Conservation (phyloP, 2,329 filamentous ascomycete genomes). For the Talaromyces pinophilus region DNA sequence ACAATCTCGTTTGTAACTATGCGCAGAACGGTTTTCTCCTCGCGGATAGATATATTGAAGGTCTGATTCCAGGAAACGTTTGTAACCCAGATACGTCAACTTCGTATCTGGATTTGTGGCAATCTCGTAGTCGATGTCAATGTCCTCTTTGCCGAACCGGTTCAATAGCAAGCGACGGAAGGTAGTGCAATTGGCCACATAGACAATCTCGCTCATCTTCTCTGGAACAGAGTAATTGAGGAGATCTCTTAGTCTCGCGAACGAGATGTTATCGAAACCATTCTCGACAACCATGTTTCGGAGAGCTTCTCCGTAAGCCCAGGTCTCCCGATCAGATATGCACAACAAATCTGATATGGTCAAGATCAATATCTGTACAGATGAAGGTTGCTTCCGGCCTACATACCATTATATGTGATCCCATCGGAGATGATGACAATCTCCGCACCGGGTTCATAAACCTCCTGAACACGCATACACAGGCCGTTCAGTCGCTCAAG, state of each 20-base stretch:
- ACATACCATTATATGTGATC: conserved; percentile 57
- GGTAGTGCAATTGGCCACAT: conserved; percentile 20
- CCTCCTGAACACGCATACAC: conserved; percentile 50
- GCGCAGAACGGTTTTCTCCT: conserved; percentile 7
- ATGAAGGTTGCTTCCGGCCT: not conserved
- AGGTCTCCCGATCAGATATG: conserved; percentile 51
- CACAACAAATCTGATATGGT: conserved; percentile 50
- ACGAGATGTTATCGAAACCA: conserved; percentile 50
- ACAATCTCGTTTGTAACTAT: conserved; percentile 45
- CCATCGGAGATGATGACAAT: conserved; percentile 59
- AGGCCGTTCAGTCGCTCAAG: conserved; percentile 54
- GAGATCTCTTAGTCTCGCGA: conserved; percentile 48
- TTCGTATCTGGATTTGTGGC: conserved; percentile 51
- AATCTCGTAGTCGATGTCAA: conserved; percentile 49
- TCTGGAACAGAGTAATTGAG: conserved; percentile 10
- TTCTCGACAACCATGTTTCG: conserved; percentile 42
- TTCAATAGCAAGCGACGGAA: conserved; percentile 20
- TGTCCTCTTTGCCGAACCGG: conserved; percentile 32
- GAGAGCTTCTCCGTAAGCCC: conserved; percentile 54
- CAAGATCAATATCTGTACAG: not conserved
- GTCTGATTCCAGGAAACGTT: conserved; percentile 57
- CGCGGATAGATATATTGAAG: conserved; percentile 31
- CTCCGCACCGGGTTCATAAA: conserved; percentile 53
- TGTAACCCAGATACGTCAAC: conserved; percentile 58
- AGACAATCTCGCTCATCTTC: conserved; percentile 13